Evolutionary conservation across 2,329 filamentous ascomycete genomes (phyloP).

Genomic region (Fonsecaea monophora): DNA sequence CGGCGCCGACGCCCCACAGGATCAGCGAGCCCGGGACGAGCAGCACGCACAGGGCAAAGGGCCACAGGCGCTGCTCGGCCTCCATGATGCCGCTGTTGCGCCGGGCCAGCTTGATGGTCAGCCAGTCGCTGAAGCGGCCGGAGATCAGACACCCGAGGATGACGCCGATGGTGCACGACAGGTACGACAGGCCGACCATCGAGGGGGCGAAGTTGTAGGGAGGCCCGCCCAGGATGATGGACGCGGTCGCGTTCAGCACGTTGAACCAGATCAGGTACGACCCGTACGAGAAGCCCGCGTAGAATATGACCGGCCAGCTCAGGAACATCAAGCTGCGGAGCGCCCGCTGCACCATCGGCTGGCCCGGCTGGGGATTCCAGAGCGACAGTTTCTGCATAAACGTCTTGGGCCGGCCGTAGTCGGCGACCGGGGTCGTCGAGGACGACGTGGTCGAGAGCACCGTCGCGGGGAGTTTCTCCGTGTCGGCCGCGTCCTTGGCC

Average conservation of each 20-base stretch:
- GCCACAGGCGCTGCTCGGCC: conserved; percentile 42
- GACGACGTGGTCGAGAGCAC: conserved; percentile 4
- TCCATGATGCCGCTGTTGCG: conserved; percentile 42
- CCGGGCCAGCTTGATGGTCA: conserved; percentile 39
- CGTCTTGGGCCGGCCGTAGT: conserved; percentile 20
- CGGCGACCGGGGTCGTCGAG: not conserved
- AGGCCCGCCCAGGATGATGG: conserved; percentile 46
- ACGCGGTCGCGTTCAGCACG: conserved; percentile 52
- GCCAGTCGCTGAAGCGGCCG: conserved; percentile 40
- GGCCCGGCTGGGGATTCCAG: conserved; percentile 23
- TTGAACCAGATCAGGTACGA: conserved; percentile 50
- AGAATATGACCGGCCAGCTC: conserved; percentile 49
- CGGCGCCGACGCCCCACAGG: conserved; percentile 61
- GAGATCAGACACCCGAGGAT: conserved; percentile 32
- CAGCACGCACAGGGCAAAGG: conserved; percentile 46
- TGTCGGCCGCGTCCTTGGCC: conserved; percentile 16
- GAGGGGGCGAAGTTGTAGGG: conserved; percentile 49
- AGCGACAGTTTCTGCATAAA: conserved; percentile 30
- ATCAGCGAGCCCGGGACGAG: conserved; percentile 55
- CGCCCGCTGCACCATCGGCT: conserved; percentile 27
- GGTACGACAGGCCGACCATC: conserved; percentile 50
- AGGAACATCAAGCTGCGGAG: conserved; percentile 30
- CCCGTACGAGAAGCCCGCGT: conserved; percentile 51
- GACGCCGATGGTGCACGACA: conserved; percentile 41
- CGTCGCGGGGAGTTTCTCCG: conserved; percentile 11